Conservation (phyloP, 306 rosid species). For the Glycine latifolia region DNA sequence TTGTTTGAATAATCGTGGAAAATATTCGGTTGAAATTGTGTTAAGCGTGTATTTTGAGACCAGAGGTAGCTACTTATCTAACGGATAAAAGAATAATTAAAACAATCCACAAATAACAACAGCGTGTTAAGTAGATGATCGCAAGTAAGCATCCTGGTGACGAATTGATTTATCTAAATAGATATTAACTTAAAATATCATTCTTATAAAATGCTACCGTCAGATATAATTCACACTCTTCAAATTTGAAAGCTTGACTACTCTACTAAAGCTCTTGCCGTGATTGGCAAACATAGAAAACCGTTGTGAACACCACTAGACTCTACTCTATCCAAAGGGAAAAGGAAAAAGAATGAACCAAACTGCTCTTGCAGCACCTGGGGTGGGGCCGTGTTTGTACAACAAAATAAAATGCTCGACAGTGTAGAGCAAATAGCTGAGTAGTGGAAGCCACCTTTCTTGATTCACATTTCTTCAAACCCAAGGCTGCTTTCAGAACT, state of each 20-base stretch:
- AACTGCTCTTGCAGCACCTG: constrained; percentile 56
- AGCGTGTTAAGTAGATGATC: constrained; percentile 5
- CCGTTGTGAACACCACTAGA: constrained; percentile 47
- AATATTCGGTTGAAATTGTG: constrained; percentile 1
- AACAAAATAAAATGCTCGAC: constrained; percentile 56
- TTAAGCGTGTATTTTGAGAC: neutral
- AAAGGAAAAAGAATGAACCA: constrained; percentile 35
- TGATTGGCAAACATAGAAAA: constrained; percentile 55
- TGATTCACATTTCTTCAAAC: constrained; percentile 15
- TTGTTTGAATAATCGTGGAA: neutral
- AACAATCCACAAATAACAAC: constrained; percentile 19
- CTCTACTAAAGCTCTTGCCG: constrained; percentile 43
- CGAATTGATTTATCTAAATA: constrained; percentile 45
- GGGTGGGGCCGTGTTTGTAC: constrained; percentile 63
- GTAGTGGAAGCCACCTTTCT: constrained; percentile 38
- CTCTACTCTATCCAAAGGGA: constrained; percentile 43
- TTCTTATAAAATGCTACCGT: constrained; percentile 67
- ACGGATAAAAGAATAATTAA: neutral
- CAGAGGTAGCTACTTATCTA: neutral
- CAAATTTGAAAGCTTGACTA: constrained; percentile 56
- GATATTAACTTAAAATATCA: constrained; percentile 45
- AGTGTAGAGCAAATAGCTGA: constrained; percentile 48
- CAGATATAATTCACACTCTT: constrained; percentile 62
- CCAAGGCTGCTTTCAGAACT: constrained; percentile 56
- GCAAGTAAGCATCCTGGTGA: constrained; percentile 20